Base-by-base conservation (phyloP, 2,329 filamentous ascomycete genomes). In the Rhytidhysteron rufulum region DNA sequence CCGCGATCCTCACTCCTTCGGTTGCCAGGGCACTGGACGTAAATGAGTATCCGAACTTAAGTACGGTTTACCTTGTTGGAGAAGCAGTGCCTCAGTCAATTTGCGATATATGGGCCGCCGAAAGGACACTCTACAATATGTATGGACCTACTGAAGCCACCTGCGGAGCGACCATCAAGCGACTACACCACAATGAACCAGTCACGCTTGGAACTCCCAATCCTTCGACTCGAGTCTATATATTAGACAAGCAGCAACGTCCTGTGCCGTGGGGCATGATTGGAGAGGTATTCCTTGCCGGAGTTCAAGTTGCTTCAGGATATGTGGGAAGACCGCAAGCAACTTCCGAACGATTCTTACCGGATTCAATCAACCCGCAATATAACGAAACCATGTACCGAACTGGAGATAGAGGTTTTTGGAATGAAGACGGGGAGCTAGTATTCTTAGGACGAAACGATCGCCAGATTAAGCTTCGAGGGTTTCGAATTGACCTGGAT, bases 101-200 rank as follows among this genome's bases (percentile, higher is more conserved):
- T 2, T 48, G 39, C 21, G 62, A 70, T 34, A 36, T 5, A 1
- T 71, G 69, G 69, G 44, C 58, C 2, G 16, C 29, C 5, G 34
- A 33, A n/a, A 55, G 43, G 19, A 27, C 19, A 2, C 18, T 69
- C 1, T 70, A 62, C 49, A 73, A 73, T 44, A 63, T 65, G 57
- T 74, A 72, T 39, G 70, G 70, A 0, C 71, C 71, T 4, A 69
- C 66, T 0, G 70, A 72, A 45, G 59, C 45, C 3, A 71, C 66
- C 1, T 62, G 61, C 36, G 65, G 63, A 5, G 61, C 63, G 0
- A 67, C 62, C 1, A 64, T 68, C 25, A 56, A 63, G 31, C 34
- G 37, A 3, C 47, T 71, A 0, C 30, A 16, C 0, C 45, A 54
- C 0, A 40, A 49, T 0, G 7, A 55, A 22, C 41, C 50, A 1